Conservation (phyloP, 305 asterid genomes). For the Fraxinus xanthoxyloides region DNA sequence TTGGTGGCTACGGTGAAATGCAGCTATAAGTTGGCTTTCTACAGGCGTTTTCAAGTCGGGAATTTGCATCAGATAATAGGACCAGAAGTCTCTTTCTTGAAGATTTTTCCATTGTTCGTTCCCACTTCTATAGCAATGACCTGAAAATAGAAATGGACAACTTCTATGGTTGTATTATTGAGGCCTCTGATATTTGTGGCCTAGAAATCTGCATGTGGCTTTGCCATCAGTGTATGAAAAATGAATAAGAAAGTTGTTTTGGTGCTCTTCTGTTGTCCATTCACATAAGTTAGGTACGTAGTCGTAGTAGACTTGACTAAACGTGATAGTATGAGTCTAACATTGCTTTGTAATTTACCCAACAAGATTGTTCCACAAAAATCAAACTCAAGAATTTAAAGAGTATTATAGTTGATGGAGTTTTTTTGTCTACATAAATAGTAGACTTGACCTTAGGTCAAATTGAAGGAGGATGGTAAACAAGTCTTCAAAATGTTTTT, state of each 20-base stretch:
- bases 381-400: not conserved
- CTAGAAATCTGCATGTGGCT: conserved; percentile 14
- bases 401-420: not conserved
- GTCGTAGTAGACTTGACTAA: not conserved
- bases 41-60: not conserved
- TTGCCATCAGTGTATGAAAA: not conserved
- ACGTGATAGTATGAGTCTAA: not conserved
- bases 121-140: not conserved
- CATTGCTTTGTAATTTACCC: too few species aligned
- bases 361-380: too few species aligned
- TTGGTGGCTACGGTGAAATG: not conserved
- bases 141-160: not conserved
- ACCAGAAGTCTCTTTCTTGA: not conserved
- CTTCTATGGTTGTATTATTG: not conserved
- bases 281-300: not conserved
- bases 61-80: not conserved
- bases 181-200: not conserved
- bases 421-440: not conserved
- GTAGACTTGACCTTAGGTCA: not conserved
- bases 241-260: not conserved
- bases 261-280: not conserved
- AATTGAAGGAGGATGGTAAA: not conserved
- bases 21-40: not conserved
- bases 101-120: not conserved
- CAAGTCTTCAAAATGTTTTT: not conserved